Evolutionary conservation across 2,329 filamentous ascomycete species (phyloP).

Genomic region (Purpureocillium takamizusanense): DNA sequence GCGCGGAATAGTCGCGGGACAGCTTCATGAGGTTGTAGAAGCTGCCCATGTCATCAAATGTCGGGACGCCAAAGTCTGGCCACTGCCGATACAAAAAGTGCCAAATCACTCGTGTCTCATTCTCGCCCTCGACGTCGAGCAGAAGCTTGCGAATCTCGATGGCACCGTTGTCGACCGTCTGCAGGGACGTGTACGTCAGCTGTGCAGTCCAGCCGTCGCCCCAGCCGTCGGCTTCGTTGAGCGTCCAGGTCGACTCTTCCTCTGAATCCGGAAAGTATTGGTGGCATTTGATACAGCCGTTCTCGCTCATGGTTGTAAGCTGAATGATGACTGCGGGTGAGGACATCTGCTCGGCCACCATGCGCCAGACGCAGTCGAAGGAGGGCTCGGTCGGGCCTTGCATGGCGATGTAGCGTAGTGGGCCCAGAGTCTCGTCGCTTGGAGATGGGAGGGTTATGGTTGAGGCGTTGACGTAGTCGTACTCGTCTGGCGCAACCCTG

Average conservation of each 20-base stretch:
- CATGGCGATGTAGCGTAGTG: slow-evolving; percentile 75
- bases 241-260: slow-evolving; percentile 40
- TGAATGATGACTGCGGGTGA: slow-evolving; percentile 81
- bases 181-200: slow-evolving; percentile 56
- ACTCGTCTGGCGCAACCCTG: slow-evolving; percentile 61
- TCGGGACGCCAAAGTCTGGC: slow-evolving; percentile 84
- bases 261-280: slow-evolving; percentile 69
- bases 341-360: slow-evolving; percentile 72
- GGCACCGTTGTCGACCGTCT: slow-evolving; percentile 45
- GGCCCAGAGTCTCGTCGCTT: slow-evolving; percentile 24
- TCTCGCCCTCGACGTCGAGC: slow-evolving; percentile 39
- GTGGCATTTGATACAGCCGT: slow-evolving; percentile 71
- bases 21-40: slow-evolving; percentile 63
- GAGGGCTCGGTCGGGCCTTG: slow-evolving; percentile 77
- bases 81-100: slow-evolving; percentile 81
- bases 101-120: slow-evolving; percentile 54
- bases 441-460: slow-evolving; percentile 49
- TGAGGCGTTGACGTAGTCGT: slow-evolving; percentile 79
- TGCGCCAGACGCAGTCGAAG: slow-evolving; percentile 83
- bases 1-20: slow-evolving; percentile 48
- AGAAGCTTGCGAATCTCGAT: slow-evolving; percentile 69
- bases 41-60: slow-evolving; percentile 54
- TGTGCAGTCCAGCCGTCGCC: slow-evolving; percentile 59
- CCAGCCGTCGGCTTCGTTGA: slow-evolving; percentile 58
- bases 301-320: slow-evolving; percentile 83